phyloP scores from a whole-genome alignment of 331 rosid species.

The Quercus lobata region DNA sequence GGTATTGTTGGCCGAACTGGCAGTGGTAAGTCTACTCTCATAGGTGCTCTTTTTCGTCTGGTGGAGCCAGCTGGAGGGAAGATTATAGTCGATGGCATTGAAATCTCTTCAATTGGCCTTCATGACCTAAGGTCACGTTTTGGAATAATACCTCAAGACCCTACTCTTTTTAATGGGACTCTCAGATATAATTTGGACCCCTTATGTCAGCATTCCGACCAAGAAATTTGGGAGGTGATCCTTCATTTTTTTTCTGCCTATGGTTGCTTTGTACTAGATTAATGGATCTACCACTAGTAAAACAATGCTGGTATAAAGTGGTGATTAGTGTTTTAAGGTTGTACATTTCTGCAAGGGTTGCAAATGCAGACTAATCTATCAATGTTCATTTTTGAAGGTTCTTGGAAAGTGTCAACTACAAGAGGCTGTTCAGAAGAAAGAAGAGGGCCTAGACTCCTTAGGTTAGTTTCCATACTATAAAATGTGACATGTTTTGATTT shows the following conservation, averaged over 20 bases:
- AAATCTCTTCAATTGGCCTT: constrained; percentile 69
- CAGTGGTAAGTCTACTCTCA: constrained; percentile 83
- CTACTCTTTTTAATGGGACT: constrained; percentile 82
- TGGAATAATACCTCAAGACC: constrained; percentile 93
- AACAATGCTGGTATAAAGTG: background rate
- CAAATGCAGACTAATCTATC: background rate
- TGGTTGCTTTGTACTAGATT: background rate
- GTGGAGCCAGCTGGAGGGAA: constrained; percentile 73
- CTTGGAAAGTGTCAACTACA: constrained; percentile 82
- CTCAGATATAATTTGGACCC: constrained; percentile 87
- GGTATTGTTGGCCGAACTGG: constrained; percentile 92
- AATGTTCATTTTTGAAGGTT: constrained; percentile 16
- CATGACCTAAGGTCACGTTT: constrained; percentile 81
- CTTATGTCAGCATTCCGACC: constrained; percentile 61
- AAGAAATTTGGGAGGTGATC: constrained; percentile 84
- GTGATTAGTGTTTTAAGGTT: background rate
- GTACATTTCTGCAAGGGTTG: background rate
- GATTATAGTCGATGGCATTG: constrained; percentile 62
- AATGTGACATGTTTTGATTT: background rate
- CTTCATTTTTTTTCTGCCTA: background rate
- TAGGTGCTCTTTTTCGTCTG: constrained; percentile 70
- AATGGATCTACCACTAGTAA: background rate
- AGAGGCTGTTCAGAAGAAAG: constrained; percentile 63
- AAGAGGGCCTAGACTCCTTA: constrained; percentile 51
- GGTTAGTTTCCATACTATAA: constrained; percentile 27